These are phyloP conservation scores for Ustanciosporium gigantosporum DNA, from an alignment of 1,284 basidiomycete species.

Conservation along the genomic window DNA sequence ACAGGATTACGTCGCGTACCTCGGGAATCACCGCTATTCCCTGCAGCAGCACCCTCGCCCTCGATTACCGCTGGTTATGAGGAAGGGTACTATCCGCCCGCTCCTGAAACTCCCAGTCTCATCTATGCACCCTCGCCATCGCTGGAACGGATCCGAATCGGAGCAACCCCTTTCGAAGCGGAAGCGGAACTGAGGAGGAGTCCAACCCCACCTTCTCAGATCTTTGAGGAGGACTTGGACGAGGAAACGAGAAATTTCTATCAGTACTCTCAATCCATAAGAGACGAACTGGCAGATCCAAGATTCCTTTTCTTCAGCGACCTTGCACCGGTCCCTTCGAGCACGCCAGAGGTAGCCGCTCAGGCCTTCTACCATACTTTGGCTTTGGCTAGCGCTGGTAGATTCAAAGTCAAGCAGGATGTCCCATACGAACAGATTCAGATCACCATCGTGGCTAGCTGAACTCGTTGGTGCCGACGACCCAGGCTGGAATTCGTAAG, in stretches of 20 bases:
- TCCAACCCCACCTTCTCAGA: no score
- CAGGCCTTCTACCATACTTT: conserved; percentile 58
- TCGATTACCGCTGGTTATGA: no score
- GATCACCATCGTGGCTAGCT: conserved; percentile 6
- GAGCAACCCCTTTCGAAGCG: no score
- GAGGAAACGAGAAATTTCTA: conserved; percentile 37
- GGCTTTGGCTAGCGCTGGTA: conserved; percentile 36
- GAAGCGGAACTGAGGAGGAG: no score
- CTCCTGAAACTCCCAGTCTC: no score
- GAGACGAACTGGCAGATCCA: conserved; percentile 20
- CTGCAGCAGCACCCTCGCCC: no score
- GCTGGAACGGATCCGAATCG: no score
- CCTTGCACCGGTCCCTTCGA: conserved; percentile 24
- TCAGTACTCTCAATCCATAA: conserved; percentile 14
- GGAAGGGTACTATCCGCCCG: no score
- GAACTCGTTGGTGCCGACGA: no score
- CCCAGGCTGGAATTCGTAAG: no score
- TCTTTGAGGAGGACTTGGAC: conserved; percentile 23
- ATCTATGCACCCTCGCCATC: no score
- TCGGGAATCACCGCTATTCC: no score
- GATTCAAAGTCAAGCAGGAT: conserved; percentile 47
- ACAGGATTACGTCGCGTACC: conserved; percentile 24
- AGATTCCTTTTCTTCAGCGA: conserved; percentile 36
- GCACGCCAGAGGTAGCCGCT: conserved; percentile 49
- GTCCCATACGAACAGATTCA: conserved; percentile 55